A percentile compares a stretch with the other conserved stretches of the same genome.
phyloP scores from a whole-genome alignment of 2,329 filamentous ascomycete species.

The Aulographum hederae region DNA sequence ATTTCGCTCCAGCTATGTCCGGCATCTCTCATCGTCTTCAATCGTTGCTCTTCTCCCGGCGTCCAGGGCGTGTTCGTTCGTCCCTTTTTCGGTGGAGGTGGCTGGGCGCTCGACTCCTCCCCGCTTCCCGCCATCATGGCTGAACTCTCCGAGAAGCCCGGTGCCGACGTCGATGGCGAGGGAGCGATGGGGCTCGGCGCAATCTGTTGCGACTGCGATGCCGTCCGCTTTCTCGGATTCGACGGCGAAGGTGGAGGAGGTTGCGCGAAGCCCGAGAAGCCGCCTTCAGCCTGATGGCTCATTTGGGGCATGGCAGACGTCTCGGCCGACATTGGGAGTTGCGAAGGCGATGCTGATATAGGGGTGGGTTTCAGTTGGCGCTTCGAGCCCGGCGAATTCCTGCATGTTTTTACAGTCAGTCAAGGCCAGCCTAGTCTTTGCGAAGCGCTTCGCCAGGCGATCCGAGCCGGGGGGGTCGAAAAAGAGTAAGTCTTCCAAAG shows the following conservation, averaged over 20 bases:
- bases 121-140: too few relatives aligned
- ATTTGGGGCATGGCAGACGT: background rate
- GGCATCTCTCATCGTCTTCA: conserved; percentile 87
- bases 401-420: too few relatives aligned
- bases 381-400: background rate
- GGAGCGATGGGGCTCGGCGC: conserved; percentile 6
- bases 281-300: background rate
- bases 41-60: conserved; percentile 72
- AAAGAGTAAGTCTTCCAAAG: too few relatives aligned
- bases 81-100: conserved; percentile 58
- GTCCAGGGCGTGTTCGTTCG: conserved; percentile 99
- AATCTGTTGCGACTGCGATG: conserved; percentile 12
- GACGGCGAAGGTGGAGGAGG: conserved; percentile 3
- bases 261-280: background rate
- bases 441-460: too few relatives aligned
- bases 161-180: too few relatives aligned
- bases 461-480: too few relatives aligned
- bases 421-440: too few relatives aligned
- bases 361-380: background rate
- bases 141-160: too few relatives aligned
- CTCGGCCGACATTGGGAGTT: background rate
- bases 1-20: conserved; percentile 97
- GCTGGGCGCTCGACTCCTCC: conserved; percentile 11
- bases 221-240: conserved; percentile 17
- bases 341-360: background rate